Base-by-base conservation (phyloP, 1,139 yeast genomes). In the Taphrina populina region DNA sequence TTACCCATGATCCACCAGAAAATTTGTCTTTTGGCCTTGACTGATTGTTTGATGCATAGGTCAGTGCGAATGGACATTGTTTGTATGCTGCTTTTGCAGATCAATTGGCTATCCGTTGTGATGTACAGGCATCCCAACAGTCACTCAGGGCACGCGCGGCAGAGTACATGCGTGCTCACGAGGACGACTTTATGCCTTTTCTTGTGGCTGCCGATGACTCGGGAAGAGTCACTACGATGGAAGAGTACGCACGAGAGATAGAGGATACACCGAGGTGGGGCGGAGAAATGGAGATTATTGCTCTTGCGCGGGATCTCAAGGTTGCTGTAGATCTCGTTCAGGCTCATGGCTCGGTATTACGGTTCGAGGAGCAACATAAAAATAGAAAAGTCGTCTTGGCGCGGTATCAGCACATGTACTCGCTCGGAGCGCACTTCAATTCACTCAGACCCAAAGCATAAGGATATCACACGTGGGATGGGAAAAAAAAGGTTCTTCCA, bases 361-460 rank as follows among this genome's bases (percentile, higher is more conserved):
- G 63, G 37, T 78, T 85, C 55, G 88, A 80, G 57, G 71, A 70
- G 4, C 70, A 67, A 1, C n/a, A n/a, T n/a, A 20, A 58, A 4
- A 60, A 62, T 5, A 77, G 79, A 0, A 84, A 77, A 64, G 79
- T 77, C 60, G 34, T 52, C 52, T 67, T 92, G 60, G 95, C 88
- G 0, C 90, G 83, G 67, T 92, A 86, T 67, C 84, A 83, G 68
- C 95, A 88, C 68, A 79, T 82, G 29, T 90, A 81, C 68, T 95
- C 96, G 0, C 75, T 92, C 37, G 97, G 97, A 37, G 97, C 90
- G 70, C 98, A 92, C 70, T 92, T 92, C 69, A 90, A 92, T 68
- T 87, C 96, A 3, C 71, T 88, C 56, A 76, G 83, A 59, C 40
- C 39, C 36, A 33, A 33, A 33, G 10, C n/a, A n/a, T n/a, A n/a